Evolutionary conservation across 2,329 filamentous ascomycete genomes (phyloP).

Genomic region (Pseudogymnoascus sp.): DNA sequence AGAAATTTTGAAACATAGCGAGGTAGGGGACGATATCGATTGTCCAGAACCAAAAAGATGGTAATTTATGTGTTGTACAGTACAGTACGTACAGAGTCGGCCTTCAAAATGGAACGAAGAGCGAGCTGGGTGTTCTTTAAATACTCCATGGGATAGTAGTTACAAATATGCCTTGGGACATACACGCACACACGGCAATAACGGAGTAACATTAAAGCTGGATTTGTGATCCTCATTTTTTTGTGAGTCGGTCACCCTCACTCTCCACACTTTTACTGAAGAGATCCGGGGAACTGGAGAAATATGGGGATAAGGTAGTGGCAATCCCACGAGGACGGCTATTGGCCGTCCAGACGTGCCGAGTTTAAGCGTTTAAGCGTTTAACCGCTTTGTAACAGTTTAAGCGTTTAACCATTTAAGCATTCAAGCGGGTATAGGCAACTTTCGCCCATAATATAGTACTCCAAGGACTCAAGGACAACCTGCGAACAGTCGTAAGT

Average conservation of each 20-base stretch:
- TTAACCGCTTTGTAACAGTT: neutral
- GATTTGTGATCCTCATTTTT: neutral
- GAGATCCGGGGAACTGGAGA: neutral
- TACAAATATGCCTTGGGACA: neutral
- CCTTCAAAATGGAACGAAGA: conserved; percentile 4
- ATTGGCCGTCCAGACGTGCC: neutral
- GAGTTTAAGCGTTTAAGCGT: neutral
- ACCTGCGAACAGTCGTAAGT: neutral
- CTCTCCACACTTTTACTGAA: neutral
- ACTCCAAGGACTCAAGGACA: neutral
- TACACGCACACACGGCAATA: neutral
- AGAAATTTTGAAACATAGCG: conserved; percentile 27
- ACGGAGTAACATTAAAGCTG: neutral
- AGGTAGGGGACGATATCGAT: conserved; percentile 26
- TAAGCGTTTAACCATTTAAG: neutral
- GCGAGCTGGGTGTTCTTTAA: neutral
- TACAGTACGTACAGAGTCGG: conserved; percentile 10
- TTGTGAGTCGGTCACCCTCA: neutral
- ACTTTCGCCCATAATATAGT: conserved; percentile 11
- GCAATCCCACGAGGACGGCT: neutral
- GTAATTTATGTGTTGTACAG: conserved; percentile 16
- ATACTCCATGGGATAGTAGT: neutral
- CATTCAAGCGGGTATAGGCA: neutral
- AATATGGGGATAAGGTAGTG: neutral
- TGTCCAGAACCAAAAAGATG: conserved; percentile 24